Evolutionary conservation across 108 stramenopile species (phyloP).

Genomic region (Schizochytrium sp.): DNA sequence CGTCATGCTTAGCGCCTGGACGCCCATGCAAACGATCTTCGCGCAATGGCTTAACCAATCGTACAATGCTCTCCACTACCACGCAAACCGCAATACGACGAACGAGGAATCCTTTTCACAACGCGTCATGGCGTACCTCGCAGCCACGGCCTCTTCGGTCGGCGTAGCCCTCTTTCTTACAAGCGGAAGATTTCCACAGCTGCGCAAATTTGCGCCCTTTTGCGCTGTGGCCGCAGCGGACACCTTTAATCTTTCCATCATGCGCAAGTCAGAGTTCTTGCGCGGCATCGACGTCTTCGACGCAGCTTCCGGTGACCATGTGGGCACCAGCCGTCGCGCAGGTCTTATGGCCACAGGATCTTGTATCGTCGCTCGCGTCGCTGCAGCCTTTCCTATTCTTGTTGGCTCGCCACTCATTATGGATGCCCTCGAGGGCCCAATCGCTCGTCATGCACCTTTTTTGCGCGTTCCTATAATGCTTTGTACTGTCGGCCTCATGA

Average conservation of each 20-base stretch:
- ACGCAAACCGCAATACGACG: conserved; percentile 5
- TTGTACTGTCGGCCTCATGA: not conserved
- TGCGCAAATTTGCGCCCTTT: not conserved
- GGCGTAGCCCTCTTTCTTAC: not conserved
- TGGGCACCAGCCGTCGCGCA: not conserved
- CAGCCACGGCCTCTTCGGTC: conserved; percentile 10
- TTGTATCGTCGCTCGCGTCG: not conserved
- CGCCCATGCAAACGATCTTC: not conserved
- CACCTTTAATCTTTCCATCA: not conserved
- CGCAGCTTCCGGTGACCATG: not conserved
- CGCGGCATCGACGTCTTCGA: not conserved
- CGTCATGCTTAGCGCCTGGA: not conserved
- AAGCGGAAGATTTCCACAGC: not conserved
- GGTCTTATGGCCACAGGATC: not conserved
- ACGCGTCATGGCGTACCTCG: not conserved
- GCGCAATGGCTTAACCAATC: conserved; percentile 12
- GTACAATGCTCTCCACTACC: conserved; percentile 3
- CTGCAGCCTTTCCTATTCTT: not conserved
- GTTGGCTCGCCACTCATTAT: not conserved
- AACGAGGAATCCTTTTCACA: not conserved
- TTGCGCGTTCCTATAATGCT: not conserved
- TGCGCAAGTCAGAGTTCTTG: not conserved
- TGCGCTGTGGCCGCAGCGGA: conserved; percentile 4
- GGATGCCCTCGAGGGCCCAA: not conserved
- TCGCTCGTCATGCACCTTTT: not conserved